These are phyloP conservation scores for Pseudogymnoascus sp. DNA, from an alignment of 2,329 filamentous ascomycete species.

Conservation along the genomic window DNA sequence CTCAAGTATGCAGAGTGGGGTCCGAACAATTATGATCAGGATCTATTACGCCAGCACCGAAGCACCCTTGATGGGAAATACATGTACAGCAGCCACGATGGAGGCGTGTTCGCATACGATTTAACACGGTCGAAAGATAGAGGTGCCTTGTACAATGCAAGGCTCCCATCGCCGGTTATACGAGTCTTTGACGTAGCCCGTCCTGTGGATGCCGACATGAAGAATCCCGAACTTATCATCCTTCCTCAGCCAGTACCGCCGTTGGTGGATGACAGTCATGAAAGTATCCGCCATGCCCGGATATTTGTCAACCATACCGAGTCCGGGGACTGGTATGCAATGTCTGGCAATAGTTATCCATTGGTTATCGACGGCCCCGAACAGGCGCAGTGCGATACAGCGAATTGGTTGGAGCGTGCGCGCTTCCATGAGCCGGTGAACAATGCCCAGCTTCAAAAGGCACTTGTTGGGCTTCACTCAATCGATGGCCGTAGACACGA, in stretches of 20 bases:
- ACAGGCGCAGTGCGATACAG: conserved; percentile 44
- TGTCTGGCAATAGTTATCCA: conserved; percentile 81
- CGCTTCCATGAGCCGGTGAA: conserved; percentile 27
- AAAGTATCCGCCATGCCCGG: conserved; percentile 48
- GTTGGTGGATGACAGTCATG: conserved; percentile 35
- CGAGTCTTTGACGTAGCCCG: conserved; percentile 83
- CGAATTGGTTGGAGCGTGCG: conserved; percentile 40
- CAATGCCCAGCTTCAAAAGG: conserved; percentile 44
- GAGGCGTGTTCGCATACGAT: conserved; percentile 73
- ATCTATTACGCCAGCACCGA: conserved; percentile 76
- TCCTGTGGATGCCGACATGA: conserved; percentile 55
- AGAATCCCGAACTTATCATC: conserved; percentile 68
- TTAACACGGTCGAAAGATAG: conserved; percentile 42
- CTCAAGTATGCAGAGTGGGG: conserved; percentile 92
- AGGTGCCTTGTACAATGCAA: conserved; percentile 51
- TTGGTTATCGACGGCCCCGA: conserved; percentile 62
- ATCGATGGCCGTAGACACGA: conserved; percentile 39
- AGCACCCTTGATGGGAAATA: conserved; percentile 78
- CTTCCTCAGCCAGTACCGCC: conserved; percentile 77
- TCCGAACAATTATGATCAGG: conserved; percentile 81
- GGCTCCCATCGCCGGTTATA: conserved; percentile 68
- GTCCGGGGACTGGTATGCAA: conserved; percentile 84
- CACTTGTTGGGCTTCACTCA: conserved; percentile 63
- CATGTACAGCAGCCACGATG: conserved; percentile 79
- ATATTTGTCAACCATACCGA: conserved; percentile 85